Percentiles rank a stretch among this genome's conserved stretches.
Conservation (phyloP, 2,329 filamentous ascomycete genomes). For the Fusarium papillatum region DNA sequence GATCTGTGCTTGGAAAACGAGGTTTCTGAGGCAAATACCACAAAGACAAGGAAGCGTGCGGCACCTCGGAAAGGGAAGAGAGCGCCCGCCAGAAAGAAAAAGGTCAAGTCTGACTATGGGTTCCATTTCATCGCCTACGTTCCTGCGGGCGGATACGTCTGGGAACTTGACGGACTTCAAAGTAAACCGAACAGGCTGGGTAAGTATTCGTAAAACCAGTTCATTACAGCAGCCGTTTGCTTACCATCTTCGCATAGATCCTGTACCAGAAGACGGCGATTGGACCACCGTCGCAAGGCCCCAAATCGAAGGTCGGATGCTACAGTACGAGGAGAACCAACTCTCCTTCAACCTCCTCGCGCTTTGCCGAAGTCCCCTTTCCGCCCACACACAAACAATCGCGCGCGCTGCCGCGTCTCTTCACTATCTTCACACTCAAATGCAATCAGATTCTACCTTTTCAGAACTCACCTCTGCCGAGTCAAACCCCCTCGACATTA, state of each 20-base stretch:
- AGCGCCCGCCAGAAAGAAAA: slow-evolving; percentile 48
- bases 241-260: slow-evolving; percentile 26
- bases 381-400: slow-evolving; percentile 61
- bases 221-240: not conserved
- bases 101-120: slow-evolving; percentile 68
- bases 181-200: slow-evolving; percentile 68
- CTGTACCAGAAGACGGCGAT: slow-evolving; percentile 49
- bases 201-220: slow-evolving; percentile 21
- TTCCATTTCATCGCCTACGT: slow-evolving; percentile 95
- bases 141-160: slow-evolving; percentile 79
- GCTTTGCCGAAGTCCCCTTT: slow-evolving; percentile 76
- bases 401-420: slow-evolving; percentile 57
- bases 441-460: slow-evolving; percentile 38
- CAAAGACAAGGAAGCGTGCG: slow-evolving; percentile 48
- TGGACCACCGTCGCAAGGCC: slow-evolving; percentile 78
- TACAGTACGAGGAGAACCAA: slow-evolving; percentile 72
- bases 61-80: slow-evolving; percentile 53
- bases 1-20: slow-evolving; percentile 76
- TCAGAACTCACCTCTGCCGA: slow-evolving; percentile 39
- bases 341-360: slow-evolving; percentile 85
- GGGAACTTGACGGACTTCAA: slow-evolving; percentile 91
- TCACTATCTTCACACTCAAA: slow-evolving; percentile 51
- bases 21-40: slow-evolving; percentile 54
- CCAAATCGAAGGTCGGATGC: slow-evolving; percentile 77
- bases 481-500: slow-evolving; percentile 35